A percentile compares a stretch with the other conserved stretches of the same genome.
Evolutionary conservation across 78 protist genomes (phyloP).

Genomic region (Isochrysis galbana): DNA sequence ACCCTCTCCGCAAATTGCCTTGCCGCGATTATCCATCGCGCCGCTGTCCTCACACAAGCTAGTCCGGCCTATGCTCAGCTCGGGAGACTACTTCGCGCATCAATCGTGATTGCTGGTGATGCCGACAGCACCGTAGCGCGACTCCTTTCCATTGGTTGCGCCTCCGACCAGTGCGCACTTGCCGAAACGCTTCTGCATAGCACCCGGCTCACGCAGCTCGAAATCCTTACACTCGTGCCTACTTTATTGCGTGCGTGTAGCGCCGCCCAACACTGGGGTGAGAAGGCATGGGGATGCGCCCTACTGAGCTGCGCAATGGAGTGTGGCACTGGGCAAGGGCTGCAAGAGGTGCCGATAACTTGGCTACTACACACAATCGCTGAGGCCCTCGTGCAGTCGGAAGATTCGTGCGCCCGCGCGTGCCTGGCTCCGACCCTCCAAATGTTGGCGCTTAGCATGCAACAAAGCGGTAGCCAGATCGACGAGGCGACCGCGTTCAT

Average conservation of each 20-base stretch:
- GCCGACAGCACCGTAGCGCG: not conserved
- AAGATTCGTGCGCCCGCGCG: not conserved
- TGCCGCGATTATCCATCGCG: not conserved
- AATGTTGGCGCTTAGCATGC: not conserved
- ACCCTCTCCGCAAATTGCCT: not conserved
- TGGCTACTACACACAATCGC: too few species aligned
- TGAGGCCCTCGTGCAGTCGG: not conserved
- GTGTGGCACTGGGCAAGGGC: too few species aligned
- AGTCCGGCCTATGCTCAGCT: not conserved
- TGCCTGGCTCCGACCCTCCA: not conserved
- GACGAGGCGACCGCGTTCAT: not conserved
- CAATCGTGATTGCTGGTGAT: not conserved
- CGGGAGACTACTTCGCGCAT: not conserved
- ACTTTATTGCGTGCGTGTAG: not conserved
- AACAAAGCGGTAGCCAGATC: not conserved
- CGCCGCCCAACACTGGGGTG: not conserved
- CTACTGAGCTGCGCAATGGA: too few species aligned
- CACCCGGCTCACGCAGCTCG: too few species aligned
- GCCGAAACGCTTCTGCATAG: not conserved
- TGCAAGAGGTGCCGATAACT: too few species aligned
- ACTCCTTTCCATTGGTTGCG: not conserved
- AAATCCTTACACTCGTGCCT: not conserved
- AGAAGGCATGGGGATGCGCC: not conserved
- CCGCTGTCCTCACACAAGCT: not conserved
- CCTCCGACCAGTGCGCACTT: not conserved